Conservation (phyloP, 192 early-diverging fungal genomes). For the Spinellus fusiger region DNA sequence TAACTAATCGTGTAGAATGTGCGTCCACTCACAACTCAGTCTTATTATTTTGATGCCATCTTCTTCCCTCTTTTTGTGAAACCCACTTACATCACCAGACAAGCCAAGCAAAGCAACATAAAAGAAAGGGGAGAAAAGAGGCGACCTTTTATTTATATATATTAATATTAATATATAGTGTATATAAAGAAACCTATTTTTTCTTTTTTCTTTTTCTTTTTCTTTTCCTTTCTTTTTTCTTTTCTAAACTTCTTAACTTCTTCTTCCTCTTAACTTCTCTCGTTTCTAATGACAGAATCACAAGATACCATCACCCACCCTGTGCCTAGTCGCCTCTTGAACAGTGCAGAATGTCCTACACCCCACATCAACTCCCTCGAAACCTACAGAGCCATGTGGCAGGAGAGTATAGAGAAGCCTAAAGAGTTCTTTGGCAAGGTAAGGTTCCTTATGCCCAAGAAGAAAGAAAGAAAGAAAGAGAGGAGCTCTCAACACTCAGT, state of each 20-base stretch:
- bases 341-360: slow-evolving; percentile 45
- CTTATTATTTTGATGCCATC: no score
- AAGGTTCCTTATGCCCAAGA: neutral
- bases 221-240: slow-evolving; percentile 2
- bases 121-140: no score
- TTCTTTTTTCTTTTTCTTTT: neutral
- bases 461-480: neutral
- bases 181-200: slow-evolving; percentile 5
- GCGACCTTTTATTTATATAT: no score
- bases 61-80: no score
- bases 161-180: neutral
- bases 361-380: slow-evolving; percentile 72
- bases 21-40: no score
- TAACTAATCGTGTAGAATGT: no score
- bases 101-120: no score
- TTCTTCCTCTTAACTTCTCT: no score
- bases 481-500: neutral
- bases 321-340: slow-evolving; percentile 61
- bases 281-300: no score
- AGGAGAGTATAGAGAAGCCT: slow-evolving; percentile 75
- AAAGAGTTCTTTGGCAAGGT: slow-evolving; percentile 79
- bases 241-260: neutral
- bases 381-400: slow-evolving; percentile 76
- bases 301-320: slow-evolving; percentile 30
- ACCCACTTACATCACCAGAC: no score